phyloP scores from a whole-genome alignment of 805 yeast genomes.

The Clavispora asparagi region DNA sequence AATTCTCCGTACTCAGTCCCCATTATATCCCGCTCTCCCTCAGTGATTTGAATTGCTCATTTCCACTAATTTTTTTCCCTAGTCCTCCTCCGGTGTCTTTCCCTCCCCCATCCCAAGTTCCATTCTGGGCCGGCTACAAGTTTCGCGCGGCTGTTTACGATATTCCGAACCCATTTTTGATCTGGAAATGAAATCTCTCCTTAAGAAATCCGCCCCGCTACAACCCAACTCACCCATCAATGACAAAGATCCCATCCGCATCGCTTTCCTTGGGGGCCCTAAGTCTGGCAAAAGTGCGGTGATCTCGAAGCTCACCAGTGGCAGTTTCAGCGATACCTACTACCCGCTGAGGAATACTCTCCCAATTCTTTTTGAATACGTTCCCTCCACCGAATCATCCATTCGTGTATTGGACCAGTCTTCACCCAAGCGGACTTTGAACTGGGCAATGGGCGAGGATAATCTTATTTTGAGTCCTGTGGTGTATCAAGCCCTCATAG shows the following conservation, averaged over 20 bases:
- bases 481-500: slow-evolving; percentile 17
- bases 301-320: slow-evolving; percentile 43
- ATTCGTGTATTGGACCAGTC: slow-evolving; percentile 21
- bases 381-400: slow-evolving; percentile 26
- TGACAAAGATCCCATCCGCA: slow-evolving; percentile 41
- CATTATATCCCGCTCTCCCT: too few species aligned
- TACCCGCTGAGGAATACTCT: slow-evolving; percentile 67
- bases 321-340: slow-evolving; percentile 58
- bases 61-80: too few species aligned
- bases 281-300: slow-evolving; percentile 58
- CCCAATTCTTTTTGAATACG: slow-evolving; percentile 52
- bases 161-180: background rate
- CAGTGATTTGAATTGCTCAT: too few species aligned
- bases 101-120: background rate
- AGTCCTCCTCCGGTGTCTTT: too few species aligned
- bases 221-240: slow-evolving; percentile 11
- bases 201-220: background rate
- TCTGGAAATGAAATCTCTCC: background rate
- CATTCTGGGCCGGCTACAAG: background rate
- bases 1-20: too few species aligned
- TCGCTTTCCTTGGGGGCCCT: slow-evolving; percentile 59
- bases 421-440: slow-evolving; percentile 11
- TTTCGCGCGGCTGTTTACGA: background rate
- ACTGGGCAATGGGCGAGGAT: slow-evolving; percentile 7
- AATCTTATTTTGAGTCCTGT: slow-evolving; percentile 26